phyloP scores from a whole-genome alignment of 306 rosid genomes.

The Clitoria ternatea region DNA sequence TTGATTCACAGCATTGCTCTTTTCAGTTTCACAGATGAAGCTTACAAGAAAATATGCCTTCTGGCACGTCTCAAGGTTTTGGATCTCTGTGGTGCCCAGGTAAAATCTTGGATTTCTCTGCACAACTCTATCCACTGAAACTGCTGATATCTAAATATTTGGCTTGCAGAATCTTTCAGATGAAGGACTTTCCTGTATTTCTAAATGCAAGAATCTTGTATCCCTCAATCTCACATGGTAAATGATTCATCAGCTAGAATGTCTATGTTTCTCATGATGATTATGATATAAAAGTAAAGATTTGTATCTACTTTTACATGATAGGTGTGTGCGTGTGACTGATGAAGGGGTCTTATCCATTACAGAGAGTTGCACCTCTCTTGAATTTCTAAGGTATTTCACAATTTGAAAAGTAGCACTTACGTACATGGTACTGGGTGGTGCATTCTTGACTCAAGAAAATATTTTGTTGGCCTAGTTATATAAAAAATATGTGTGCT shows the following conservation, averaged over 20 bases:
- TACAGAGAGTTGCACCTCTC: constrained; percentile 57
- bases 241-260: constrained; percentile 22
- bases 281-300: constrained; percentile 3
- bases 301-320: constrained; percentile 20
- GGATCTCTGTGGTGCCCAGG: constrained; percentile 93
- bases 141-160: constrained; percentile 13
- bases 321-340: constrained; percentile 76
- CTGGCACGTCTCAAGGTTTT: constrained; percentile 48
- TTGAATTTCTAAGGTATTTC: constrained; percentile 68
- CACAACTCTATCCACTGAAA: background rate
- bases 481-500: background rate
- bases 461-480: background rate
- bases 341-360: constrained; percentile 63
- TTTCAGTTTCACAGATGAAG: constrained; percentile 72
- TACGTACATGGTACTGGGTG: background rate
- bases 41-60: constrained; percentile 55
- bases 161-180: constrained; percentile 68
- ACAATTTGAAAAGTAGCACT: constrained; percentile 10
- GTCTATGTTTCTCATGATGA: constrained; percentile 2
- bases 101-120: constrained; percentile 31
- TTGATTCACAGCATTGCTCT: constrained; percentile 18
- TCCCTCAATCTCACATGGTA: constrained; percentile 86
- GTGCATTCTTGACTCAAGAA: constrained; percentile 10
- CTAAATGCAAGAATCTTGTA: constrained; percentile 55
- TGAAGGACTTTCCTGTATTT: constrained; percentile 59